Evolutionary conservation across 1,284 basidiomycete genomes (phyloP).

Genomic region (Melampsora larici-populina): DNA sequence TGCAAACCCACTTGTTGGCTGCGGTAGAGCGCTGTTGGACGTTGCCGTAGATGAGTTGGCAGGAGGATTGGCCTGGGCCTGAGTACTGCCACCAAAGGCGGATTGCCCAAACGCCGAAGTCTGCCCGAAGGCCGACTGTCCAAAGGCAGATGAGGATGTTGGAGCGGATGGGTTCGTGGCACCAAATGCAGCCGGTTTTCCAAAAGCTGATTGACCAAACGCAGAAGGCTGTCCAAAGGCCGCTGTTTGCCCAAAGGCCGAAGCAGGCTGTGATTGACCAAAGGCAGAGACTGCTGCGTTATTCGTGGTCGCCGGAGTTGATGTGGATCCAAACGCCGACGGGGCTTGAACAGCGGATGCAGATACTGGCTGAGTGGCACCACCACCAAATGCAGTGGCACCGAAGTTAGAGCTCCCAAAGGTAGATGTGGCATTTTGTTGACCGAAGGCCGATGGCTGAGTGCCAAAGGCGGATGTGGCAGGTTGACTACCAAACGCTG

Average conservation of each 20-base stretch:
- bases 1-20: constrained; percentile 14
- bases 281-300: constrained; percentile 21
- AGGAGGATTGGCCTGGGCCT: background rate
- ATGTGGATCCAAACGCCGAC: background rate
- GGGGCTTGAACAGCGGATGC: background rate
- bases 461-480: background rate
- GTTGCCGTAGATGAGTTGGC: background rate
- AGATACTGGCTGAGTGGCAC: background rate
- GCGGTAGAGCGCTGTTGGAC: background rate
- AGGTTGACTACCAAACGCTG: background rate
- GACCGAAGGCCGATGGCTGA: constrained; percentile 2
- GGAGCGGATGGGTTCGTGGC: background rate
- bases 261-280: constrained; percentile 18
- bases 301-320: background rate
- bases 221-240: constrained; percentile 39
- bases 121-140: background rate
- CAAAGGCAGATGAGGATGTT: constrained; percentile 2
- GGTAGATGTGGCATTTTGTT: background rate
- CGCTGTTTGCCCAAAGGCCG: constrained; percentile 3
- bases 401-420: background rate
- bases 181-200: constrained; percentile 2
- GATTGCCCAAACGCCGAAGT: constrained; percentile 12
- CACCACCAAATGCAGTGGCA: constrained; percentile 15
- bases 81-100: background rate
- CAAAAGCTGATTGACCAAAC: constrained; percentile 35